These are phyloP conservation scores for Lactarius sp. DNA, from an alignment of 768 basidiomycete species.

Conservation along the genomic window DNA sequence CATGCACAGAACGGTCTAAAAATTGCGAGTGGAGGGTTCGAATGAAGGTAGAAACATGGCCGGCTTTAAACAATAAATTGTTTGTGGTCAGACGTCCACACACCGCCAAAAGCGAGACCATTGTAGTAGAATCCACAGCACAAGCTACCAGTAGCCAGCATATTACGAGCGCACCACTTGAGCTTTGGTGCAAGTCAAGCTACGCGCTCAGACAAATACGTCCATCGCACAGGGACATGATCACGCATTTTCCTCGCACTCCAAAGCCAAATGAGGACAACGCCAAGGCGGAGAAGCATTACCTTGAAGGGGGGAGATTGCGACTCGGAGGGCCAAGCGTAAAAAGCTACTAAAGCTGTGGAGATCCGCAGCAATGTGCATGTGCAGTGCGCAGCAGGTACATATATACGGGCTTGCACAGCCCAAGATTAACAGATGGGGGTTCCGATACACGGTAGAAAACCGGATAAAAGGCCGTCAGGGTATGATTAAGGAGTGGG, in stretches of 20 bases:
- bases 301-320: background rate
- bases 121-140: constrained; percentile 1
- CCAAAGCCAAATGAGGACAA: background rate
- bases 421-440: background rate
- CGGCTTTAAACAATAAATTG: constrained; percentile 1
- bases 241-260: background rate
- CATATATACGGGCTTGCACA: background rate
- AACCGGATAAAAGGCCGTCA: too few relatives aligned
- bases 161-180: background rate
- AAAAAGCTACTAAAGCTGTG: background rate
- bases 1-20: background rate
- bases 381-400: background rate
- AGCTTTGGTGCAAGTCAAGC: too few relatives aligned
- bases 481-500: too few relatives aligned
- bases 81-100: constrained; percentile 9
- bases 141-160: background rate
- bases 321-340: background rate
- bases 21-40: background rate
- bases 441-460: background rate
- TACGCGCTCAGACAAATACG: background rate
- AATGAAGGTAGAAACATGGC: background rate
- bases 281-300: background rate
- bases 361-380: background rate
- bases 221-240: background rate
- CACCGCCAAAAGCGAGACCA: background rate